Base-by-base conservation (phyloP, 2,329 filamentous ascomycete species). In the Thelonectria discophora region DNA sequence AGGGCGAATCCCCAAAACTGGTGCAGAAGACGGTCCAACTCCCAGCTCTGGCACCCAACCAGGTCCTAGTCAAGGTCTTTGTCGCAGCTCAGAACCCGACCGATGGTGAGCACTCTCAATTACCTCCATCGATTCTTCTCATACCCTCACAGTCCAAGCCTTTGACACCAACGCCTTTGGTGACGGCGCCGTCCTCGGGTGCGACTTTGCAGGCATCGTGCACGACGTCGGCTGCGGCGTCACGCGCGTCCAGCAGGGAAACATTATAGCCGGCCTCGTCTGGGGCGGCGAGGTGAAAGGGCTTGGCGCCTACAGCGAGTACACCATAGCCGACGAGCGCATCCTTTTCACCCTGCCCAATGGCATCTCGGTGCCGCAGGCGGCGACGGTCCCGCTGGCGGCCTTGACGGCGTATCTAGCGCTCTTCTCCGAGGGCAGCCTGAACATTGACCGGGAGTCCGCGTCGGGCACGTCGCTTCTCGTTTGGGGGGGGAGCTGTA, bases 401-500 rank as follows among this genome's bases (percentile, higher is more conserved):
- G 71, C 73, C 0, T 63, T 72, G 6, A 82, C 79, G 5, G 69
- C 79, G 1, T 77, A 71, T 72, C 69, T 81, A 5, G 77, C 76
- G 0, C 58, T 81, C 1, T 80, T 78, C 51, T 79, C 78, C 0
- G 73, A 74, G 42, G 66, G 72, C 3, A 77, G 74, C 39, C 66
- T 82, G 9, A 62, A 62, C n/a, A 76, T 81, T 58, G 51, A 75
- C 58, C 58, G 65, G 32, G 49, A 49, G 3, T 32, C 58, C 3
- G 52, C 47, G 1, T 34, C 58, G 0, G 49, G 60, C 9, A 54
- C 55, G 2, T 51, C 61, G 3, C 66, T 83, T 4, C 69, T 83
- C 5, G 71, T 82, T 13, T 82, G 78, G 77, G 80, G 78, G 20
- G 80, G 79, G 34, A 80, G 78, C 39, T 80, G 79, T 75, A 72